A percentile compares a stretch with the other conserved stretches of the same genome.
phyloP scores from a whole-genome alignment of 1,284 basidiomycete genomes.

The Ustilago sp. region DNA sequence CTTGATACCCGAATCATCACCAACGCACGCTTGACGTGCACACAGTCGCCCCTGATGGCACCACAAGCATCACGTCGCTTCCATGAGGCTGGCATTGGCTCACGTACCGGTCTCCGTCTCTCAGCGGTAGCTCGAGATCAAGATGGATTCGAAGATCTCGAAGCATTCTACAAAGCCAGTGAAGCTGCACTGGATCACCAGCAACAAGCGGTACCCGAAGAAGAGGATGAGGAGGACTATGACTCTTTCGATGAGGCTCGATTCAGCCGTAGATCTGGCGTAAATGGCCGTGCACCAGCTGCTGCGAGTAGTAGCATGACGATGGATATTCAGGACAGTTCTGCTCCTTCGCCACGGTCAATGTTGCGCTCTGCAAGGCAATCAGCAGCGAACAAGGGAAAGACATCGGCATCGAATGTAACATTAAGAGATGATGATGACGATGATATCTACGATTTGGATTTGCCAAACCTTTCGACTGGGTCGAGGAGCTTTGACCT shows the following conservation, averaged over 20 bases:
- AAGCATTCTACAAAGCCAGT: constrained; percentile 65
- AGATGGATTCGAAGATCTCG: constrained; percentile 74
- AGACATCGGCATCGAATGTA: constrained; percentile 23
- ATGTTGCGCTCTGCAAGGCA: constrained; percentile 27
- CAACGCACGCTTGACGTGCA: not conserved
- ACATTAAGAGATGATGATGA: constrained; percentile 69
- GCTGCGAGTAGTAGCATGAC: constrained; percentile 45
- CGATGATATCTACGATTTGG: constrained; percentile 18
- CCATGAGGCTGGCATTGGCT: constrained; percentile 64
- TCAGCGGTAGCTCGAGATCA: constrained; percentile 72
- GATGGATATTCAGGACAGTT: constrained; percentile 57
- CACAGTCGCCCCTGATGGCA: constrained; percentile 11
- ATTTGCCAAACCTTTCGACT: constrained; percentile 40
- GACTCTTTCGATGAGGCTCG: constrained; percentile 42
- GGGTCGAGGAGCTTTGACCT: constrained; percentile 56
- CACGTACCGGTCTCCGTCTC: constrained; percentile 65
- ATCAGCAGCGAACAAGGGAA: constrained; percentile 19
- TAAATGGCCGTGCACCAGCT: constrained; percentile 10
- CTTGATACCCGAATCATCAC: not conserved
- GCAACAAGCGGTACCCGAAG: constrained; percentile 71
- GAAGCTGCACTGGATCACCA: constrained; percentile 64
- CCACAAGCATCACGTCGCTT: constrained; percentile 56
- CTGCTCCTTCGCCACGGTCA: constrained; percentile 44
- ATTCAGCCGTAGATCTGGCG: constrained; percentile 20
- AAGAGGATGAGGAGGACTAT: constrained; percentile 74